Percentiles rank a stretch among this genome's conserved stretches.
Evolutionary conservation across 2,329 filamentous ascomycete genomes (phyloP).

Genomic region (Aspergillus sp.): DNA sequence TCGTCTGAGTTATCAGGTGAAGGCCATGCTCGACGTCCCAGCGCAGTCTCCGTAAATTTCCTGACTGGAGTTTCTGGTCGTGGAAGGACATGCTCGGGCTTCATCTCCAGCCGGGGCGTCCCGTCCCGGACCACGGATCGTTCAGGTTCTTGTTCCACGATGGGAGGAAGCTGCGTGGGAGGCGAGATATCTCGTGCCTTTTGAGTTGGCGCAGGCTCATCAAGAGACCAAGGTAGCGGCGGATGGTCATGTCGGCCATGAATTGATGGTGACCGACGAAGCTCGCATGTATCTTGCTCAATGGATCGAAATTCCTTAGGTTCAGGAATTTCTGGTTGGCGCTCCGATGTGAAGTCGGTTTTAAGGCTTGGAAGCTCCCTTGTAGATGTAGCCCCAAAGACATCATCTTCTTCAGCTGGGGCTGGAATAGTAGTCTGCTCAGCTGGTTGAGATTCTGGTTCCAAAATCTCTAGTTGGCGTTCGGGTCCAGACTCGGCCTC

Average conservation of each 20-base stretch:
- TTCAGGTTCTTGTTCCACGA: slow-evolving; percentile 51
- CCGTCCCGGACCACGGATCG: slow-evolving; percentile 39
- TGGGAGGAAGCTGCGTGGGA: slow-evolving; percentile 50
- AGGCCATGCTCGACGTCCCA: slow-evolving; percentile 32
- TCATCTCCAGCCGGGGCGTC: slow-evolving; percentile 39
- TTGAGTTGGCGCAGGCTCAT: slow-evolving; percentile 25
- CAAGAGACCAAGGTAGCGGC: slow-evolving; percentile 29
- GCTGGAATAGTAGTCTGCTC: not conserved
- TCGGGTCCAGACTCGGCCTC: not conserved
- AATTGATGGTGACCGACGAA: slow-evolving; percentile 38
- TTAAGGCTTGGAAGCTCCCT: not conserved
- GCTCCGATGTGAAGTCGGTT: not conserved
- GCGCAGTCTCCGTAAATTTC: slow-evolving; percentile 35
- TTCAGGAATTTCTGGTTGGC: not conserved
- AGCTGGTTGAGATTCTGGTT: not conserved
- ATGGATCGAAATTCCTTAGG: not conserved
- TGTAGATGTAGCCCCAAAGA: not conserved
- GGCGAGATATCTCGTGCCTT: slow-evolving; percentile 32
- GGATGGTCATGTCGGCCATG: slow-evolving; percentile 34
- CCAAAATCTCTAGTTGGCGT: not conserved
- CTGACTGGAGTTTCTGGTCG: slow-evolving; percentile 30
- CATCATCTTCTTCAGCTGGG: not conserved
- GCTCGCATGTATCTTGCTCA: slow-evolving; percentile 14
- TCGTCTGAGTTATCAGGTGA: slow-evolving; percentile 23
- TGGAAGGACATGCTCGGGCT: slow-evolving; percentile 40